A percentile compares a stretch with the other conserved stretches of the same genome.
Conservation (phyloP, 1,139 yeast genomes). For the Pichiaceae sp. region DNA sequence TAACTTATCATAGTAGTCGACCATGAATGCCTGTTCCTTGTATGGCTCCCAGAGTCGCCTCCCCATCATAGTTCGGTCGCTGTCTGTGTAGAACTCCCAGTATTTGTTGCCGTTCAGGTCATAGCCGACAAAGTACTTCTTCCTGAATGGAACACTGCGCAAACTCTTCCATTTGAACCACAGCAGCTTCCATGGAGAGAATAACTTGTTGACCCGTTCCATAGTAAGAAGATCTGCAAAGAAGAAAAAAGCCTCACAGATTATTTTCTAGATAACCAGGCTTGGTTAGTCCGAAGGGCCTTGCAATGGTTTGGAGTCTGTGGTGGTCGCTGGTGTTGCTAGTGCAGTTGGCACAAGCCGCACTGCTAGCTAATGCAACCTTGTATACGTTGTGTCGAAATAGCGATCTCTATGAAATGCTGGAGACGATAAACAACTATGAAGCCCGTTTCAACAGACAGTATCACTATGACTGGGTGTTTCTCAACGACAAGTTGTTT, state of each 20-base stretch:
- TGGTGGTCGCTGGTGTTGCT: no score
- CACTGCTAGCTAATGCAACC: constrained; percentile 34
- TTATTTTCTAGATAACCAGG: no score
- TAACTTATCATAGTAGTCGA: constrained; percentile 40
- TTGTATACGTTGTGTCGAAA: constrained; percentile 55
- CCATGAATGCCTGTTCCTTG: constrained; percentile 32
- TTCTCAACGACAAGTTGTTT: constrained; percentile 49
- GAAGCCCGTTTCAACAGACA: constrained; percentile 49
- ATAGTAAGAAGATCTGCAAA: constrained; percentile 8
- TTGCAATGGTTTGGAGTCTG: no score
- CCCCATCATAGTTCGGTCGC: constrained; percentile 26
- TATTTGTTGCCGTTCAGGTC: constrained; percentile 77
- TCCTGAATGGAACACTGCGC: constrained; percentile 52
- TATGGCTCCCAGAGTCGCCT: constrained; percentile 45
- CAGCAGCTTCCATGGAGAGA: constrained; percentile 30
- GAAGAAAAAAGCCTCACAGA: not conserved
- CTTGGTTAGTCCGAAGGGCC: no score
- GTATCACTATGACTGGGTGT: constrained; percentile 56
- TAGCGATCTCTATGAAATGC: constrained; percentile 39
- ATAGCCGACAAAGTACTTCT: constrained; percentile 49
- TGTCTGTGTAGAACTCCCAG: constrained; percentile 67
- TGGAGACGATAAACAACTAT: constrained; percentile 42
- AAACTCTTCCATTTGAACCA: constrained; percentile 54
- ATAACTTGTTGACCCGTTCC: constrained; percentile 23
- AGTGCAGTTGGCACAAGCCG: no score